Evolutionary conservation across 495 filamentous ascomycete species (phyloP).

Genomic region (Annulohypoxylon nitens): DNA sequence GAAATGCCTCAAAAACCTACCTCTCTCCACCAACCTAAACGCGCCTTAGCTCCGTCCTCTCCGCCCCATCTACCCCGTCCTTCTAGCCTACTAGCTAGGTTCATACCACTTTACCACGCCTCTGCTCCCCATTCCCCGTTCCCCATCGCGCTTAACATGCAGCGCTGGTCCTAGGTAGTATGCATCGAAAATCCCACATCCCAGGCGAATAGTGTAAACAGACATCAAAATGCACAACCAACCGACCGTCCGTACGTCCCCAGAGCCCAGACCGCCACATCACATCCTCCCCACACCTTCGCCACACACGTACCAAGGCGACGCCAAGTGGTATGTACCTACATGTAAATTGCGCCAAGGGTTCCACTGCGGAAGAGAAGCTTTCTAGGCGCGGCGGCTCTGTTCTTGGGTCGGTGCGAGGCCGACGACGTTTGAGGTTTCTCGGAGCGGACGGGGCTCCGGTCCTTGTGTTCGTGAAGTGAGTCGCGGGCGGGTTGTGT

Average conservation of each 20-base stretch:
- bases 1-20: slow-evolving; percentile 2
- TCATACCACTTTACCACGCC: not conserved
- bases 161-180: not conserved
- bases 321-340: slow-evolving; percentile 8
- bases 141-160: not conserved
- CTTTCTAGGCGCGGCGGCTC: slow-evolving; percentile 13
- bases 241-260: not conserved
- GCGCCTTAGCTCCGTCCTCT: not conserved
- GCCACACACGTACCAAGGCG: not conserved
- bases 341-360: slow-evolving; percentile 20
- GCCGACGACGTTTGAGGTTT: slow-evolving; percentile 2
- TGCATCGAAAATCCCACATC: not conserved
- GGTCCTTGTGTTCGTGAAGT: not conserved
- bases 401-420: not conserved
- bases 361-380: slow-evolving; percentile 15
- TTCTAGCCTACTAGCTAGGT: not conserved
- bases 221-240: too few species aligned
- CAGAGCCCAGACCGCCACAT: not conserved
- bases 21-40: not conserved
- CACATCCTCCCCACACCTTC: not conserved
- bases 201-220: too few species aligned
- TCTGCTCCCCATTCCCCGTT: not conserved
- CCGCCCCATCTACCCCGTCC: not conserved
- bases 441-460: not conserved
- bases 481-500: not conserved